Evolutionary conservation across 306 rosid species (phyloP).

Genomic region (Canavalia gladiata): DNA sequence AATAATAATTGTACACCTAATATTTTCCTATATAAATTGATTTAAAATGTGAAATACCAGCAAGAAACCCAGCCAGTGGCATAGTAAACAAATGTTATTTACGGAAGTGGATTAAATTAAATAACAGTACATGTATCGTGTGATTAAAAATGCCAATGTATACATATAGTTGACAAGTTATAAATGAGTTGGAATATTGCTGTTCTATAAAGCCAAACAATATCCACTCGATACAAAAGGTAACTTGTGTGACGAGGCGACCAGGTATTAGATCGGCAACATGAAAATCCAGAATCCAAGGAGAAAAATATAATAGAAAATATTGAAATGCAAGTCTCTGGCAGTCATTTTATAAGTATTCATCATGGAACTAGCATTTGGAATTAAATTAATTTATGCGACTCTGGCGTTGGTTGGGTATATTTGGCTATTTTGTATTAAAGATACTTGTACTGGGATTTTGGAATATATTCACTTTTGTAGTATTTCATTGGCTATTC

Average conservation of each 20-base stretch:
- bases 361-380: constrained; percentile 44
- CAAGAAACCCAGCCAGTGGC: background rate
- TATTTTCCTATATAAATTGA: background rate
- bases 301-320: constrained; percentile 49
- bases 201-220: constrained; percentile 16
- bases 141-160: constrained; percentile 23
- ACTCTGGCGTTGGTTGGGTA: constrained; percentile 61
- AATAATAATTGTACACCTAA: too few relatives aligned
- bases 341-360: constrained; percentile 1
- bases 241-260: constrained; percentile 67
- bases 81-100: background rate
- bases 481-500: constrained; percentile 27
- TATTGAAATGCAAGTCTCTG: constrained; percentile 25
- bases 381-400: constrained; percentile 44
- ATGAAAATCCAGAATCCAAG: constrained; percentile 78
- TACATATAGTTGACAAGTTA: constrained; percentile 14
- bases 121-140: background rate
- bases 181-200: constrained; percentile 35
- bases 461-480: constrained; percentile 43
- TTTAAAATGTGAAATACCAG: background rate
- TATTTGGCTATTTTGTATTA: constrained; percentile 53
- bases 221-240: constrained; percentile 10
- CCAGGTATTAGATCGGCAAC: constrained; percentile 51
- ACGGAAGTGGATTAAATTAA: background rate
- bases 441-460: constrained; percentile 41